Evolutionary conservation across 306 rosid species (phyloP), one percentile per base, ranked within the genome.

Genomic region (Cercis canadensis): DNA sequence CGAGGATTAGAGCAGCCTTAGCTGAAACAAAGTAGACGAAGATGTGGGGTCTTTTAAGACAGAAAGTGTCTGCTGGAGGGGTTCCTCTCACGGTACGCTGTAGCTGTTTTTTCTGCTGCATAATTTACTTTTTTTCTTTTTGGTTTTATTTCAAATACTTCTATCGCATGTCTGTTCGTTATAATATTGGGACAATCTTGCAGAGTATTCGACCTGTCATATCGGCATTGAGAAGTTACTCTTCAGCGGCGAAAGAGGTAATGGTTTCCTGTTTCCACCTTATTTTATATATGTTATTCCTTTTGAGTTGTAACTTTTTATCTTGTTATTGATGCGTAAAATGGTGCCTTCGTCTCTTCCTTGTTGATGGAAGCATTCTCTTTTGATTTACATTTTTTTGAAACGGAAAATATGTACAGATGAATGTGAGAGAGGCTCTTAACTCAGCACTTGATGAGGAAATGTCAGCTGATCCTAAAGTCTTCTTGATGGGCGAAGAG

Each of bases 401-500:
- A 69, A 77, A 73, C 29, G 21, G 37, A 52, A n/a, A 62, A 61
- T 53, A 16, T 77, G 59, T 58, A 12, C 81, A 94, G 92, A 87
- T 95, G 73, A 83, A 78, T 0, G 97, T 95, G 41, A 86, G 99
- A 73, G 99, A 95, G 5, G 99, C 97, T 64, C 80, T 95, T 5
- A 91, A 91, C 85, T 74, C 99, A 40, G 99, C 99, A 2, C 91
- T 95, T 49, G 99, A 95, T 62, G 99, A 95, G 78, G 99, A 95
- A 82, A 95, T 95, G 97, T 89, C 99, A 0, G 95, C 99, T 47
- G 99, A 95, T 82, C 91, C 97, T 16, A 91, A 82, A 82, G 99
- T 95, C 55, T 91, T 95, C 77, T 75, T 95, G 83, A 91, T 95
- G 97, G 99, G 99, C 65, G 99, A 95, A 87, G 99, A 95, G 91